phyloP scores from a whole-genome alignment of 495 filamentous ascomycete species.

The Hapsidospora chrysogenum region DNA sequence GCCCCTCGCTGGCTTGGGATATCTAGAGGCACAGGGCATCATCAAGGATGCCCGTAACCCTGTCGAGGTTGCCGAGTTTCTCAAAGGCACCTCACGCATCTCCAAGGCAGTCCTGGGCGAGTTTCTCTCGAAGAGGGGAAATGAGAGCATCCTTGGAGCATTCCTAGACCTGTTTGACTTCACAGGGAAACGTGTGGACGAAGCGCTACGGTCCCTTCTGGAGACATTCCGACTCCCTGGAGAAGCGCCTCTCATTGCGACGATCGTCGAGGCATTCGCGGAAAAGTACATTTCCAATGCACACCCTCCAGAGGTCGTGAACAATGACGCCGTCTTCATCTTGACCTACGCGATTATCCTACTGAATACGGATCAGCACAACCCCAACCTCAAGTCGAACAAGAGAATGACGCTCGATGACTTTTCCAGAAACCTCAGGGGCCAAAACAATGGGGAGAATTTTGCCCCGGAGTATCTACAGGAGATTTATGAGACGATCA shows the following conservation, averaged over 20 bases:
- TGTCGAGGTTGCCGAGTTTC: conserved; percentile 56
- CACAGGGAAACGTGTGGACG: conserved; percentile 66
- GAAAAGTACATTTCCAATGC: conserved; percentile 45
- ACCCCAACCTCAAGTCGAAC: conserved; percentile 67
- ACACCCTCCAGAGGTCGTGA: conserved; percentile 52
- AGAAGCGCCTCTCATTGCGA: conserved; percentile 82
- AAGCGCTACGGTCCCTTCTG: conserved; percentile 73
- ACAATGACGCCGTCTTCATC: conserved; percentile 80
- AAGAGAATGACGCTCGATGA: conserved; percentile 67
- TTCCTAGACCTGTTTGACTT: conserved; percentile 85
- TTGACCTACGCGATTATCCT: conserved; percentile 94
- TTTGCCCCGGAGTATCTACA: conserved; percentile 78
- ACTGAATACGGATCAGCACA: conserved; percentile 89
- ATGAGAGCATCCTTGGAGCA: conserved; percentile 62
- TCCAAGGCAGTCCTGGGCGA: conserved; percentile 88
- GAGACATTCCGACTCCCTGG: conserved; percentile 90
- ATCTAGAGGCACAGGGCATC: conserved; percentile 65
- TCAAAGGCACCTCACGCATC: conserved; percentile 69
- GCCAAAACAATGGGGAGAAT: conserved; percentile 71
- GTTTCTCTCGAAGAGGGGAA: conserved; percentile 75
- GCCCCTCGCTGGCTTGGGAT: conserved; percentile 78
- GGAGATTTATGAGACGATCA: conserved; percentile 81
- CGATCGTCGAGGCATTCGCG: conserved; percentile 74
- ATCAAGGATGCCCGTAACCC: conserved; percentile 63
- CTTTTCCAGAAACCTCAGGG: conserved; percentile 77